Conservation (phyloP, 23 red algal genomes). For the Gracilaria vermiculophylla region DNA sequence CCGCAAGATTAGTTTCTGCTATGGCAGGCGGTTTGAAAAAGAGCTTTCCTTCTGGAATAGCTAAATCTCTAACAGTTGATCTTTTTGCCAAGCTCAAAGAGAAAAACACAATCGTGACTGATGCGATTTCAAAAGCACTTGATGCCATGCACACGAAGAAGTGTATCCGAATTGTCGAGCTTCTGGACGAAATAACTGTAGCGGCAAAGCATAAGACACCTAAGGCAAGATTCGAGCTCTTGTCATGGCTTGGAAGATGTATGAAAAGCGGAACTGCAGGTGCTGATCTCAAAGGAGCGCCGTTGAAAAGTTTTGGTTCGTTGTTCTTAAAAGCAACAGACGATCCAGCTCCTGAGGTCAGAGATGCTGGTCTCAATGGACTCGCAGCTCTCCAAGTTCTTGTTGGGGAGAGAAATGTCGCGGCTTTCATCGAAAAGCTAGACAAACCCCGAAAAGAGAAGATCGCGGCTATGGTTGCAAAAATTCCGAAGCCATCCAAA, state of each 20-base stretch:
- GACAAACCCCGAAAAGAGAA: slow-evolving; percentile 84
- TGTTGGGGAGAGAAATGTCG: slow-evolving; percentile 65
- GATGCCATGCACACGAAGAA: slow-evolving; percentile 65
- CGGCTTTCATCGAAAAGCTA: slow-evolving; percentile 68
- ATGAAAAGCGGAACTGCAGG: slow-evolving; percentile 55
- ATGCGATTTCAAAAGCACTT: slow-evolving; percentile 69
- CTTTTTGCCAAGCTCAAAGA: slow-evolving; percentile 81
- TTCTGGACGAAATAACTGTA: slow-evolving; percentile 58
- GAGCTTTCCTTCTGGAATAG: slow-evolving; percentile 51
- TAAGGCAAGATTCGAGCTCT: slow-evolving; percentile 53
- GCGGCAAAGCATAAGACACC: slow-evolving; percentile 74
- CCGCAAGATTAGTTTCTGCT: slow-evolving; percentile 50
- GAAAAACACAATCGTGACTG: slow-evolving; percentile 69
- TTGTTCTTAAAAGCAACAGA: slow-evolving; percentile 65
- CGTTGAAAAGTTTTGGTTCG: slow-evolving; percentile 48
- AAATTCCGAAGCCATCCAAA: slow-evolving; percentile 32
- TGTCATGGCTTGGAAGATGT: slow-evolving; percentile 73
- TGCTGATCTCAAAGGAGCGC: slow-evolving; percentile 45
- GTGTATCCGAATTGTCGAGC: slow-evolving; percentile 69
- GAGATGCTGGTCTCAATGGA: slow-evolving; percentile 80
- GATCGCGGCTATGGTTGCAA: slow-evolving; percentile 14
- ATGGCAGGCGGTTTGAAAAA: slow-evolving; percentile 56
- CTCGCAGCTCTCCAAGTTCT: slow-evolving; percentile 63
- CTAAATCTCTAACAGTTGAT: slow-evolving; percentile 60
- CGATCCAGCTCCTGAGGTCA: slow-evolving; percentile 78